Base-by-base conservation (phyloP, 129 eudicot species). In the Erigeron canadensis region DNA sequence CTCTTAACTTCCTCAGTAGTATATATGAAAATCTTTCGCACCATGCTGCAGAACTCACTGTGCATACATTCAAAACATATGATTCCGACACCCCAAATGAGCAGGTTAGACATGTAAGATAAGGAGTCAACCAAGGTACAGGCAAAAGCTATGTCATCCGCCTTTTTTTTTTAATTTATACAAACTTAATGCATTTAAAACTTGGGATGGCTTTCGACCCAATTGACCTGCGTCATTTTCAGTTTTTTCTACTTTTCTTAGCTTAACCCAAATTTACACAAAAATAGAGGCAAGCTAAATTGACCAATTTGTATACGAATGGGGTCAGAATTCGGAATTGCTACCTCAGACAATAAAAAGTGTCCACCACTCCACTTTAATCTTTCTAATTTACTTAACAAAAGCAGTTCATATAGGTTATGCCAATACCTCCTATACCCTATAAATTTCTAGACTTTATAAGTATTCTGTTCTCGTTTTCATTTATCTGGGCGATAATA, bases 21-120 rank as follows among this genome's bases (percentile, higher is more conserved):
- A 63, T 94, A 94, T 76, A 94, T 82, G 65, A 79, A 85, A 46
- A 94, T 89, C 83, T 94, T 94, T 75, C 83, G 86, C 81, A 84
- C 98, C 96, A 94, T 94, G 84, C 76, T 80, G 76, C 96, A 94
- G 73, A 94, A 94, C 82, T 94, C 98, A 62, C 98, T 94, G 80
- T 28, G 64, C 17, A 77, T 46, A 61, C 38, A 40, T 60, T 41
- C 55, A 67, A 81, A 59, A 54, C 15, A 77, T 40, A 39, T 21
- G 44, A 28, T 38, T 59, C 72, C 11, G 3, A 75, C 39, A 41
- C 34, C 34, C 19, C 51, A 8, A 58, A 58, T 21, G 57, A 17
- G 44, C 12, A 6, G 28, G 19, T 39, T 22, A 4, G 45, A 7
- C 11, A 7, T 17, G 10, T 18, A 12, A 19, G 65, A 21, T 40